These are phyloP conservation scores for Coniosporium apollinis DNA, from an alignment of 495 filamentous ascomycete species.

Conservation along the genomic window DNA sequence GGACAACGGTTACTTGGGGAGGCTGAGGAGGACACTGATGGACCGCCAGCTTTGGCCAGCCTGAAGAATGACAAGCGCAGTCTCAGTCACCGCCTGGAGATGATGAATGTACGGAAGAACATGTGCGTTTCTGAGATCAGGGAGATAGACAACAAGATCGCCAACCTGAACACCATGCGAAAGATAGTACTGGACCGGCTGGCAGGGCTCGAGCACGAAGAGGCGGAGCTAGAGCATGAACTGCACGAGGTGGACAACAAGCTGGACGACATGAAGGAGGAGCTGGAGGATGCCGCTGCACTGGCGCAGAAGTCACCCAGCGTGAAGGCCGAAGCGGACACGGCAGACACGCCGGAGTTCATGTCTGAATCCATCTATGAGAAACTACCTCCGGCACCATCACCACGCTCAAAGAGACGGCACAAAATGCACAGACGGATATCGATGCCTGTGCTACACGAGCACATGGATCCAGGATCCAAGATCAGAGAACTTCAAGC, in stretches of 20 bases:
- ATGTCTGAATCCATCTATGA: slow-evolving; percentile 98
- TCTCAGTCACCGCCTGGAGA: slow-evolving; percentile 69
- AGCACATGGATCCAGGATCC: slow-evolving; percentile 84
- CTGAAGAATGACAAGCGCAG: slow-evolving; percentile 61
- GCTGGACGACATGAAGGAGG: slow-evolving; percentile 70
- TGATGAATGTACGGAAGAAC: slow-evolving; percentile 85
- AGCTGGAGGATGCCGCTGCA: slow-evolving; percentile 50
- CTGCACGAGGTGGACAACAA: slow-evolving; percentile 69
- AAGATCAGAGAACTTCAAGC: slow-evolving; percentile 76
- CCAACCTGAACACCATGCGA: slow-evolving; percentile 85
- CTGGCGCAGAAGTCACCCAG: slow-evolving; percentile 29
- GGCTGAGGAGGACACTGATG: slow-evolving; percentile 29
- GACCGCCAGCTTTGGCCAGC: slow-evolving; percentile 45
- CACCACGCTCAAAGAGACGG: slow-evolving; percentile 40
- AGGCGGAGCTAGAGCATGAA: slow-evolving; percentile 77
- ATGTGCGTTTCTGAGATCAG: slow-evolving; percentile 94
- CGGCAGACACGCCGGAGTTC: slow-evolving; percentile 47
- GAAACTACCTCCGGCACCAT: slow-evolving; percentile 74
- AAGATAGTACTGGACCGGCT: slow-evolving; percentile 82
- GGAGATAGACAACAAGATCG: slow-evolving; percentile 93
- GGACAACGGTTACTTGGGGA: slow-evolving; percentile 59
- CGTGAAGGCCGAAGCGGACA: slow-evolving; percentile 36
- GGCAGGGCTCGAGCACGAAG: slow-evolving; percentile 81
- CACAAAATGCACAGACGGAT: slow-evolving; percentile 53
- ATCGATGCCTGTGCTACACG: slow-evolving; percentile 88